Base-by-base conservation (phyloP, 495 filamentous ascomycete species). In the Chaetomium cochliodes region DNA sequence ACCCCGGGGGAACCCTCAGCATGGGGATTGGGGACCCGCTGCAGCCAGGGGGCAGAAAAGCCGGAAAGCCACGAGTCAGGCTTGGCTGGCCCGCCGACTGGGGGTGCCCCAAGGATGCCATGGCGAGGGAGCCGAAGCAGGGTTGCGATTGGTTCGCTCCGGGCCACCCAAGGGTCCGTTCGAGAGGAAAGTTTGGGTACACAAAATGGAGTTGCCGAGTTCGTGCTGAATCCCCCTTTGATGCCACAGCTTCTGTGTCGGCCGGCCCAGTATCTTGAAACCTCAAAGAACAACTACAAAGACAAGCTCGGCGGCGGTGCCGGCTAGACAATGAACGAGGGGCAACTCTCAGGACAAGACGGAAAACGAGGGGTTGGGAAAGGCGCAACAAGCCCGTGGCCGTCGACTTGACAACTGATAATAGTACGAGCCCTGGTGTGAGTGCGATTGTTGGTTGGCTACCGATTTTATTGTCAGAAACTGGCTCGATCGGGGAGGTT, bases 11-110 rank as follows among this genome's bases (percentile, higher is more conserved):
- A 54, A 37, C 39, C 30, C 26, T 16, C 33, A 39, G 46, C 54
- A 41, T 39, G 47, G 49, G 54, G 57, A 39, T 46, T 39, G 47
- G 49, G 54, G 57, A 39, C 37, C 54, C 62, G 46, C 55, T 52
- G 54, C 55, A 58, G 22, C 30, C 47, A 26, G 13, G 62, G 61
- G 46, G 54, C 53, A 63, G 52, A 65, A 66, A 62, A 67, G 56
- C 64, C 60, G 62, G 63, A 62, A 59, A 60, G 69, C 67, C 64
- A 69, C 60, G 65, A 69, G 60, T 67, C 63, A 61, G 51, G 62
- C 70, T 69, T 67, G 67, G 65, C 65, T 22, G 39, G 23, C 61
- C 55, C 55, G 33, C 30, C 46, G 13, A 22, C 33, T 33, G 13
- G 60, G 60, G 46, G 33, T n/a, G 28, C 8, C 33, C 33, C 20